Conservation (phyloP, 2,329 filamentous ascomycete species). For the Leptographium radiaticola region DNA sequence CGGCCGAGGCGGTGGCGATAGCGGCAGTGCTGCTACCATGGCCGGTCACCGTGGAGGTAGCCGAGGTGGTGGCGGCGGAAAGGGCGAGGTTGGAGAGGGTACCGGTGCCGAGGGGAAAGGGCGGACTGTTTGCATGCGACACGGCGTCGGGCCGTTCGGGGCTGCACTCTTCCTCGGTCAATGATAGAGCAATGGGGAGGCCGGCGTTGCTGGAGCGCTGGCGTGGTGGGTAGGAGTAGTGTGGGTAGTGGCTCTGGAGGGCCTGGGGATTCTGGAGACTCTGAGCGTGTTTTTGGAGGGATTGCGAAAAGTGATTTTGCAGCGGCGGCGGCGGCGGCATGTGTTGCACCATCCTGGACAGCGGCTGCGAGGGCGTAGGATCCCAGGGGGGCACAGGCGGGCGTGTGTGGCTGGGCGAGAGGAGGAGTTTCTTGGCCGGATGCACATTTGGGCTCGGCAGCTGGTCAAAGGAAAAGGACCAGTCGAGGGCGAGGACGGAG, state of each 20-base stretch:
- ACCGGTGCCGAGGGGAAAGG: conserved; percentile 21
- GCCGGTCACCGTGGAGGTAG: conserved; percentile 8
- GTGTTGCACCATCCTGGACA: conserved; percentile 5
- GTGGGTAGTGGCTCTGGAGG: neutral
- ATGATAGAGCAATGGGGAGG: conserved; percentile 35
- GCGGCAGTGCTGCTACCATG: conserved; percentile 15
- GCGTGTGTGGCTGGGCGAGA: conserved; percentile 36
- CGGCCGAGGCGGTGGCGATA: conserved; percentile 21
- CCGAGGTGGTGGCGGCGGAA: neutral
- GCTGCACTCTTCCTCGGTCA: conserved; percentile 48
- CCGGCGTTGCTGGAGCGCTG: conserved; percentile 14
- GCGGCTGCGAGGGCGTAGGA: conserved; percentile 16
- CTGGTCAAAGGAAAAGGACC: conserved; percentile 27
- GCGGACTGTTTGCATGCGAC: conserved; percentile 27
- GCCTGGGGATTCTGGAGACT: neutral
- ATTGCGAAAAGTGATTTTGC: neutral
- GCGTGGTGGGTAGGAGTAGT: conserved; percentile 2
- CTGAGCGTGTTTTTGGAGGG: neutral
- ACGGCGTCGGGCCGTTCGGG: conserved; percentile 37
- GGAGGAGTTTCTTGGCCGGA: conserved; percentile 36
- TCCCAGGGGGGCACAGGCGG: conserved; percentile 43
- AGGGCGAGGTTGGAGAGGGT: neutral
- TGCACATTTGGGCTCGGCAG: conserved; percentile 24
- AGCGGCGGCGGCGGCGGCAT: conserved; percentile 7
- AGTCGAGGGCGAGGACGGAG: conserved; percentile 26